These are phyloP conservation scores for Mortierella sp. DNA, from an alignment of 371 early-diverging fungal species.

Conservation along the genomic window DNA sequence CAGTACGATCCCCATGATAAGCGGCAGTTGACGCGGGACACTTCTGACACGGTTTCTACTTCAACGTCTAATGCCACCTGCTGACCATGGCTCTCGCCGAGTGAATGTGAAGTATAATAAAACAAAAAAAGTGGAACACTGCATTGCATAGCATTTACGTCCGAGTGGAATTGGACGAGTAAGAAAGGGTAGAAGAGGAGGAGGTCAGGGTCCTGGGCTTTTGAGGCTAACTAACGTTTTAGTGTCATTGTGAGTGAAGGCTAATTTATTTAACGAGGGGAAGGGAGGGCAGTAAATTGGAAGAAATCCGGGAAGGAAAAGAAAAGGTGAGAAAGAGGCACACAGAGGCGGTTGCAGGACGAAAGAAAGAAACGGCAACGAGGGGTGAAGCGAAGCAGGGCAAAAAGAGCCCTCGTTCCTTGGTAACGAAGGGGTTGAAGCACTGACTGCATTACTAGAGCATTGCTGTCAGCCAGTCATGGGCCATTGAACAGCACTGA, in stretches of 20 bases:
- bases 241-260: neutral
- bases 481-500: neutral
- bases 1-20: constrained; percentile 21
- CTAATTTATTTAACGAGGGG: neutral
- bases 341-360: neutral
- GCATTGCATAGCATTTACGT: neutral
- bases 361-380: neutral
- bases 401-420: neutral
- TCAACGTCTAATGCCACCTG: neutral
- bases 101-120: neutral
- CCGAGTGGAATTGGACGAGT: neutral
- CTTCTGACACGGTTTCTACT: neutral
- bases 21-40: neutral
- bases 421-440: neutral
- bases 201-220: neutral
- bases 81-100: neutral
- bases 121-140: constrained; percentile 1
- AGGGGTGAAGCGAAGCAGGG: neutral
- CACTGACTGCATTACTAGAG: neutral
- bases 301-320: neutral
- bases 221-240: neutral
- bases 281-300: neutral
- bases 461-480: neutral
- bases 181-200: neutral
- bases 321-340: neutral